Percentiles rank a stretch among this genome's conserved stretches.
phyloP scores from a whole-genome alignment of 2,329 filamentous ascomycete genomes.

The Bimuria novae-zelandiae region DNA sequence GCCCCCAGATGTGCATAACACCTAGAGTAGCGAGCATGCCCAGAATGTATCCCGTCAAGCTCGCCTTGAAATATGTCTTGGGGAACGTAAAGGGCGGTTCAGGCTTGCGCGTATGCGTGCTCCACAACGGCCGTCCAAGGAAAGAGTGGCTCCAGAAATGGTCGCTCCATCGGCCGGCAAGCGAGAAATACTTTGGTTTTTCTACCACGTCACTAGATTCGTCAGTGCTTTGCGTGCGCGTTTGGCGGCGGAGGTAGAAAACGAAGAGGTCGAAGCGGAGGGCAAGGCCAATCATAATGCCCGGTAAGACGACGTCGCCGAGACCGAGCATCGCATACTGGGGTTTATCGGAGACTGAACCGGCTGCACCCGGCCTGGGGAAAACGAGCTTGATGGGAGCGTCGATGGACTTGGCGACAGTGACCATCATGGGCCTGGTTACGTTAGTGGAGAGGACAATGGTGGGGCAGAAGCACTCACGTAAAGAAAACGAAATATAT shows the following conservation, averaged over 20 bases:
- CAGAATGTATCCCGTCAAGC: slow-evolving; percentile 73
- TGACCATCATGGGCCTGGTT: slow-evolving; percentile 75
- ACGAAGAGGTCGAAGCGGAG: slow-evolving; percentile 90
- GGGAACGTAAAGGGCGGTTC: slow-evolving; percentile 60
- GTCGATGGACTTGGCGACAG: slow-evolving; percentile 85
- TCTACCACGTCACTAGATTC: slow-evolving; percentile 18
- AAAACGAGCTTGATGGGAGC: slow-evolving; percentile 93
- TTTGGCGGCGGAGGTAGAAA: slow-evolving; percentile 73
- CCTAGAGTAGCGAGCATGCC: slow-evolving; percentile 78
- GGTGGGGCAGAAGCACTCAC: slow-evolving; percentile 48
- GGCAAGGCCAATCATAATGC: slow-evolving; percentile 85
- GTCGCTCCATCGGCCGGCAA: slow-evolving; percentile 80
- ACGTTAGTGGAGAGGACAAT: slow-evolving; percentile 5
- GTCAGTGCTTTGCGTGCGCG: slow-evolving; percentile 18
- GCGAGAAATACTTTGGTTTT: slow-evolving; percentile 50
- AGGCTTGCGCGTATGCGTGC: slow-evolving; percentile 14
- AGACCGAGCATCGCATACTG: slow-evolving; percentile 79
- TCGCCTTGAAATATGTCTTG: slow-evolving; percentile 84
- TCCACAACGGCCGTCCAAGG: slow-evolving; percentile 30
- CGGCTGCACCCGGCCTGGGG: slow-evolving; percentile 62
- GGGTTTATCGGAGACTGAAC: slow-evolving; percentile 47
- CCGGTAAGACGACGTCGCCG: slow-evolving; percentile 92
- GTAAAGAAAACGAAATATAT: slow-evolving; percentile 92
- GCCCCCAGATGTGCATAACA: slow-evolving; percentile 77
- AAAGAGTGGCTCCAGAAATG: slow-evolving; percentile 70